Evolutionary conservation across 176 grass and related monocot species (phyloP).

Genomic region (Lolium perenne): DNA sequence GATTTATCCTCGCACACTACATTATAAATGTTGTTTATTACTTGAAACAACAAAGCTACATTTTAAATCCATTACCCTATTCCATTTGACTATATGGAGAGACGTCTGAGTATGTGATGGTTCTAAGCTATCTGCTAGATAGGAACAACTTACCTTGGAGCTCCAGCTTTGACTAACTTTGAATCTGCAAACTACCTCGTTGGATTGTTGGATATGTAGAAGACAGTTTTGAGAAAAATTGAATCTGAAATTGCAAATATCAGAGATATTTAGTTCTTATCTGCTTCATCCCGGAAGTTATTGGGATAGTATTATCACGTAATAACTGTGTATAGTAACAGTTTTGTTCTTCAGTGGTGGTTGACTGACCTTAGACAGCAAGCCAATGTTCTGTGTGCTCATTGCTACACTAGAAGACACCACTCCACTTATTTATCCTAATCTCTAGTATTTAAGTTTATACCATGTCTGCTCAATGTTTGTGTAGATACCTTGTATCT

Average conservation of each 20-base stretch:
- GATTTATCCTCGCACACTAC: neutral
- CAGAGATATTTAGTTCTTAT: neutral
- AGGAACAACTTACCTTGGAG: neutral
- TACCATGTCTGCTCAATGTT: neutral
- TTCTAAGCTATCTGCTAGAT: neutral
- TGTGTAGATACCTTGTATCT: neutral
- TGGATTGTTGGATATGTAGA: neutral
- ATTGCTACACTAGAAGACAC: neutral
- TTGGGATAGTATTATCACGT: neutral
- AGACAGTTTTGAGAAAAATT: constrained; percentile 8
- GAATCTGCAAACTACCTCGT: neutral
- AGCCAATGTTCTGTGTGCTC: neutral
- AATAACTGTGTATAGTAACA: neutral
- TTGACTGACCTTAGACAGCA: neutral
- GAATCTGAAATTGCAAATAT: neutral
- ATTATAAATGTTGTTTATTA: neutral
- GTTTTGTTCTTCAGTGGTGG: neutral
- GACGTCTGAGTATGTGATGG: neutral
- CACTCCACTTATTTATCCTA: neutral
- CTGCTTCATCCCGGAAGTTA: neutral
- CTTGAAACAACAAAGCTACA: neutral
- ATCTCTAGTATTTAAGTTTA: neutral
- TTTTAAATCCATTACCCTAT: neutral
- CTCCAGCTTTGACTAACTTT: neutral
- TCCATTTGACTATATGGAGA: neutral